Base-by-base conservation (phyloP, 1,284 basidiomycete species). In the Phenoliferia sp. region DNA sequence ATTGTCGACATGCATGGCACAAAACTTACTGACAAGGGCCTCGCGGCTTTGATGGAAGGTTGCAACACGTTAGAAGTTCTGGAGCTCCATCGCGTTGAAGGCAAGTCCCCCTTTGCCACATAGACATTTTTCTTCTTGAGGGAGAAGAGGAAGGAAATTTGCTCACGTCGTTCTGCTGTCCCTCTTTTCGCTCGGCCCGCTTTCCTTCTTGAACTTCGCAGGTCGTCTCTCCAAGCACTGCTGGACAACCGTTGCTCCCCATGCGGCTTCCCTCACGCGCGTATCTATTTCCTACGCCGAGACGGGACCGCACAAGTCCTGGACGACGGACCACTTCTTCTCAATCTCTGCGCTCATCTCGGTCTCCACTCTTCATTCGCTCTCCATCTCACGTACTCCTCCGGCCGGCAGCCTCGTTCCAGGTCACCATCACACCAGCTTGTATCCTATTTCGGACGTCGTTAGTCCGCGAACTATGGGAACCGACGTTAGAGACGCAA, bases 1-100 rank as follows among this genome's bases (percentile, higher is more conserved):
- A 54, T 73, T 7, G 28, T 48, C 12, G 69, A 73, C 22, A 71
- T 73, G 69, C 48, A 39, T 3, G 72, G 72, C 16, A 73, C 69
- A 0, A 73, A 71, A 59, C n/a, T 73, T 29, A 68, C 61, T 34
- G 72, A 73, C 32, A 22, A 2, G 0, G 72, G 72, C 7, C 12
- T 73, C 31, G 52, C 19, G 10, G 52, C 48, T 31, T 34, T 73
- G 22, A 31, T 71, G 19, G 58, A 62, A 10, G 69, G 64, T 10
- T 70, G 66, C 31, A 26, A 29, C 35, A 62, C 57, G 48, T 29
- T 73, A 26, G 64, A 65, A 48, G 54, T 26, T 28, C 61, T 73
- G n/a, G 63, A 64, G 52, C 36, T 73, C 26, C 58, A 64, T 7
- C 36, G 54, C 26, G 69, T 72, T 26, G 69, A 72, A 62, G 71